Percentiles rank a stretch among this genome's conserved stretches.
phyloP scores from a whole-genome alignment of 805 yeast species.

The Maudiozyma turicensis region DNA sequence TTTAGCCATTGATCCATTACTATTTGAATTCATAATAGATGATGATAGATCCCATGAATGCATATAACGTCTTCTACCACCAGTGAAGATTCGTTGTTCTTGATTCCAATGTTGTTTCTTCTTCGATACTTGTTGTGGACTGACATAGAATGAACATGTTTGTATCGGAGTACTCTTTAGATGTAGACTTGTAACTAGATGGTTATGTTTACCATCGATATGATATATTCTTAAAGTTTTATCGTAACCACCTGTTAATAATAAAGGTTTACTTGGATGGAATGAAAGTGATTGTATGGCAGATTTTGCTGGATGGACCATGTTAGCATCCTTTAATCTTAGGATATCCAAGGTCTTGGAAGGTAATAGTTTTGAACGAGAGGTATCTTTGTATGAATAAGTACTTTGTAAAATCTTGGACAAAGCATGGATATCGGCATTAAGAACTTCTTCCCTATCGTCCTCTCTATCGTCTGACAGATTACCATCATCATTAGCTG shows the following conservation, averaged over 20 bases:
- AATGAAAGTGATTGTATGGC: constrained; percentile 81
- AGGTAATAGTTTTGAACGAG: constrained; percentile 50
- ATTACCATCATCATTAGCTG: constrained; percentile 12
- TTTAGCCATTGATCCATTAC: constrained; percentile 21
- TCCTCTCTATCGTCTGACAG: constrained; percentile 23
- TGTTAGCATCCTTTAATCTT: constrained; percentile 83
- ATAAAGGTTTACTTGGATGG: constrained; percentile 68
- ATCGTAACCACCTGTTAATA: constrained; percentile 90
- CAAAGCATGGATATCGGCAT: constrained; percentile 35
- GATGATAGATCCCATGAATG: constrained; percentile 80
- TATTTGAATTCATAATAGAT: constrained; percentile 30
- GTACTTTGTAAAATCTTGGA: constrained; percentile 31
- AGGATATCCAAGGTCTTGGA: constrained; percentile 62
- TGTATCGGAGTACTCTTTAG: constrained; percentile 73
- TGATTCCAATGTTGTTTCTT: constrained; percentile 11
- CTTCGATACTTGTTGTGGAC: constrained; percentile 9
- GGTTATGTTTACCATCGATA: constrained; percentile 78
- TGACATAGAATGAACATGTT: constrained; percentile 40
- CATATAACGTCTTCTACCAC: constrained; percentile 87
- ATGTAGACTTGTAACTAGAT: constrained; percentile 72
- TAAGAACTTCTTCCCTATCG: constrained; percentile 23
- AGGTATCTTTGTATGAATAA: constrained; percentile 32
- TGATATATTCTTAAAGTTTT: constrained; percentile 78
- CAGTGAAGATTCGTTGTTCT: constrained; percentile 54
- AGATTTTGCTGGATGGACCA: constrained; percentile 54